Evolutionary conservation across 2,329 filamentous ascomycete genomes (phyloP), one percentile per base, ranked within the genome.

Genomic region (Huntiella decipiens): DNA sequence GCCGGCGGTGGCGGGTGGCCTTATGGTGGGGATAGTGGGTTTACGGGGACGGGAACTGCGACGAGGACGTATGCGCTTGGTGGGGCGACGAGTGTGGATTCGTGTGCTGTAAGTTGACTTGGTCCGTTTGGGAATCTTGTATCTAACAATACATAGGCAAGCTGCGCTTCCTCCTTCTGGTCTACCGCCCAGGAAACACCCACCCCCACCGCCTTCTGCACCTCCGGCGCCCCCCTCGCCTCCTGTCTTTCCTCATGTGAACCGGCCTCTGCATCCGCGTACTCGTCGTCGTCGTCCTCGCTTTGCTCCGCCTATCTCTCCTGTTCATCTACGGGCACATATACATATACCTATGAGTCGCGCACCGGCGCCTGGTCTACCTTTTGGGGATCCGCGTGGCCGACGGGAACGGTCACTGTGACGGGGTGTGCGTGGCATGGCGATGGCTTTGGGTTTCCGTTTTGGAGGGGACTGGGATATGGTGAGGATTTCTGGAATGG

Each of bases 381-480:
- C 31, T 45, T 46, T 35, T 42, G 46, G 45, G 50, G 53, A 31
- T 50, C 50, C 34, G 43, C 43, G 28, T 52, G 51, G 45, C 51
- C 52, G 7, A 51, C 47, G 12, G 51, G 49, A 4, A 50, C 51
- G 5, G 54, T 56, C 19, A 55, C 54, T 12, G 52, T 55, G 13
- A 55, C 54, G 6, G 54, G 54, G 3, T 56, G 54, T 41, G 53
- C 54, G 4, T 55, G 54, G 46, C 45, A 54, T 22, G 54, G 52
- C 46, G 46, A 51, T 34, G 52, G 52, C 12, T 53, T 50, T 19
- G 49, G 49, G 28, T 50, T 50, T 28, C 51, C 51, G 13, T 52
- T 52, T 43, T 55, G 54, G 53, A 50, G 47, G 5, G 52, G 50
- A 5, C 45, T 51, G n/a, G 53, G 54, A 22, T 51, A 51, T 28